Base-by-base conservation (phyloP, 495 filamentous ascomycete species). In the Delitschia confertaspora region DNA sequence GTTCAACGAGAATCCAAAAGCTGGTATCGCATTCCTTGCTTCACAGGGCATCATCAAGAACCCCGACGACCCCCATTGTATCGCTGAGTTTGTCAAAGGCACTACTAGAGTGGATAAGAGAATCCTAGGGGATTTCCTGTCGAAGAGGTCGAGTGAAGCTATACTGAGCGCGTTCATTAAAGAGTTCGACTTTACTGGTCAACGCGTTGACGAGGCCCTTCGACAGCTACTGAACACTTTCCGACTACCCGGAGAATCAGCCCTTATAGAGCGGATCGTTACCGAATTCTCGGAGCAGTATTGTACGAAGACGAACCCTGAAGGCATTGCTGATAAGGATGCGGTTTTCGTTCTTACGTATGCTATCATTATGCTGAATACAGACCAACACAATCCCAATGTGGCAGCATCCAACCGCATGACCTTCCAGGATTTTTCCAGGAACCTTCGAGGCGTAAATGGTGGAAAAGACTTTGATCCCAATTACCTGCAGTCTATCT, bases 341-440 rank as follows among this genome's bases (percentile, higher is more conserved):
- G 78, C 86, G n/a, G 73, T 89, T 18, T 95, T 81, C 57, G 72
- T 96, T 26, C 70, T 99, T 32, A 89, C 85, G 0, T 99, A 96
- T 60, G 91, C 85, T 13, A 93, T 95, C 53, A 93, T 99, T 61
- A 67, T 99, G 77, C 70, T 99, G 16, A 99, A 99, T 59, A 95
- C 91, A 3, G 91, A 96, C 50, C 82, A 88, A 49, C 89, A 96
- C 59, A 96, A 91, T 58, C 85, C 88, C 2, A 96, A 93, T 51
- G 60, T 95, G 33, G 95, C 93, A 63, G 60, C 68, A 6, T 65
- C 76, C 51, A 78, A 76, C 50, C 85, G 89, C 24, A 98, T 98
- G 91, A 76, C 75, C 3, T 74, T 73, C 42, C 61, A 67, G 16
- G 82, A 87, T 55, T 99, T 99, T 58, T 70, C 85, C 0, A 80